Evolutionary conservation across 1,284 basidiomycete species (phyloP).

Genomic region (Sporisorium reilianum): DNA sequence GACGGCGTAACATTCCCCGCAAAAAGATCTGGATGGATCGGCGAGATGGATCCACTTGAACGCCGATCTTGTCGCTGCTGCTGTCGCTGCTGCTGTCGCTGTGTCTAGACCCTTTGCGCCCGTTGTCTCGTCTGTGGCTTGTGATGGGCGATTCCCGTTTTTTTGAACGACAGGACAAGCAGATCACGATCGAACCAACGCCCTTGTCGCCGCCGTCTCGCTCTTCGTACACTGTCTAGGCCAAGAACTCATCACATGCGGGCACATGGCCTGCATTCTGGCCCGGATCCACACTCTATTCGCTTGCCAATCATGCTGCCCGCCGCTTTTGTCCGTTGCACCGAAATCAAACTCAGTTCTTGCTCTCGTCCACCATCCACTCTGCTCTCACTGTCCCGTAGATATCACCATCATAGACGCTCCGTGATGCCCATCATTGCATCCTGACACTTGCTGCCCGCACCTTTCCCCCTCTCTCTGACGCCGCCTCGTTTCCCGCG

Average conservation of each 20-base stretch:
- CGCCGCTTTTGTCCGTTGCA: too few species aligned
- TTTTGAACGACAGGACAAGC: too few species aligned
- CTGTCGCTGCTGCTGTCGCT: neutral
- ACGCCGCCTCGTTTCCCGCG: too few species aligned
- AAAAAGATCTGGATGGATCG: neutral
- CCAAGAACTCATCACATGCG: too few species aligned
- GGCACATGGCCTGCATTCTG: too few species aligned
- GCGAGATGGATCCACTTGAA: neutral
- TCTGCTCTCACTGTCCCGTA: neutral
- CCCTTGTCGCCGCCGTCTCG: too few species aligned
- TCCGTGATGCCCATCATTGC: neutral
- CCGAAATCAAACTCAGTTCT: neutral
- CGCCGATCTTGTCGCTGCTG: neutral
- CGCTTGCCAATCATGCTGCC: neutral
- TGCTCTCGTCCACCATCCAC: neutral
- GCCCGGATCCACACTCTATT: too few species aligned
- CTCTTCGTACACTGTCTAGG: too few species aligned
- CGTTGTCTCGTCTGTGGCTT: too few species aligned
- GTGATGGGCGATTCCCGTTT: too few species aligned
- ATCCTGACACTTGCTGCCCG: conserved; percentile 3
- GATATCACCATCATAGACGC: too few species aligned
- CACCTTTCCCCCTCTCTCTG: neutral
- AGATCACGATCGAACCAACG: too few species aligned
- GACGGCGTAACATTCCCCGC: neutral
- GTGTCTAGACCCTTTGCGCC: neutral